Percentiles rank a stretch among this genome's conserved stretches.
These are phyloP conservation scores for Chaetothyriales sp. DNA, from an alignment of 2,329 filamentous ascomycete species.

Conservation along the genomic window DNA sequence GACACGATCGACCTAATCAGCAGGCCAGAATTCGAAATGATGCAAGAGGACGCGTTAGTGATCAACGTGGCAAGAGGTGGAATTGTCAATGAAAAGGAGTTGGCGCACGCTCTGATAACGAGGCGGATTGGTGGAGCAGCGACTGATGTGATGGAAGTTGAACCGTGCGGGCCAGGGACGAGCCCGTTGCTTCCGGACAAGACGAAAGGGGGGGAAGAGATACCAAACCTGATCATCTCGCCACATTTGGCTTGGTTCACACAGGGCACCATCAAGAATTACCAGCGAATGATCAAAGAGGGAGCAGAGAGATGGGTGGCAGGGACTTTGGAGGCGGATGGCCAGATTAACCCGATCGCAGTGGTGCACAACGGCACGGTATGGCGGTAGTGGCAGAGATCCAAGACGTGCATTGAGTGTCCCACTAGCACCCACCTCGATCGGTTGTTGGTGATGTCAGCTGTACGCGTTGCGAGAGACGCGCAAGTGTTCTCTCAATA, in stretches of 20 bases:
- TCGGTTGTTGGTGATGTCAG: neutral
- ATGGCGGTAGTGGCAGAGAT: neutral
- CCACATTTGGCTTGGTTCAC: conserved; percentile 44
- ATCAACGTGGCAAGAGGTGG: conserved; percentile 40
- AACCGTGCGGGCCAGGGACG: conserved; percentile 33
- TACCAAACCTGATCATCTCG: conserved; percentile 36
- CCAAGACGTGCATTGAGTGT: too few relatives aligned
- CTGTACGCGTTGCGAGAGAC: neutral
- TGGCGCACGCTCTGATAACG: conserved; percentile 33
- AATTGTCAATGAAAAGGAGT: conserved; percentile 37
- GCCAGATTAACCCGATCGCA: conserved; percentile 8
- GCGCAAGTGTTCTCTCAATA: too few relatives aligned
- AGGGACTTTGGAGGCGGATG: conserved; percentile 9
- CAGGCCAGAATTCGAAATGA: conserved; percentile 29
- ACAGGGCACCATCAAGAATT: conserved; percentile 34
- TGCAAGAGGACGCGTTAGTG: conserved; percentile 33
- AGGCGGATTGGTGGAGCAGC: conserved; percentile 35
- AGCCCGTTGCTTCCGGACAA: conserved; percentile 30
- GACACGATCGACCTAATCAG: conserved; percentile 25
- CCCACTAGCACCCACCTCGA: too few relatives aligned
- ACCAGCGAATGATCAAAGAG: conserved; percentile 30
- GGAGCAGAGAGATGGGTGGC: conserved; percentile 31
- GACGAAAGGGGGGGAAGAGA: conserved; percentile 24
- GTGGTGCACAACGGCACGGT: conserved; percentile 13
- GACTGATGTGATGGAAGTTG: conserved; percentile 37